Conservation (phyloP, 805 yeast species). For the Ogataea polymorpha region DNA sequence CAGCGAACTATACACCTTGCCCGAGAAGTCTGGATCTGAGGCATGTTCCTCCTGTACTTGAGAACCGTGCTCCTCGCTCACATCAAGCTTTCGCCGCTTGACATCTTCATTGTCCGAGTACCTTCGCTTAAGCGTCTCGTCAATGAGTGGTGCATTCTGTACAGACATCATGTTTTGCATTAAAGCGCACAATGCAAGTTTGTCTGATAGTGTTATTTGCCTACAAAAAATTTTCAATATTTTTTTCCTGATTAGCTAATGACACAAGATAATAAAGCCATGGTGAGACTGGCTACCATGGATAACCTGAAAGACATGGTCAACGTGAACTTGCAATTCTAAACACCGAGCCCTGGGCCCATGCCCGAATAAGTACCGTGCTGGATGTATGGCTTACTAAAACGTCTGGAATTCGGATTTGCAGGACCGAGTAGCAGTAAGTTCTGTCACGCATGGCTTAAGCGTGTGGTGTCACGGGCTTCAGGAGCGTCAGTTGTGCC, state of each 20-base stretch:
- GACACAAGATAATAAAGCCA: not conserved
- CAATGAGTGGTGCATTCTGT: conserved; percentile 15
- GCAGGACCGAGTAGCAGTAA: too few relatives aligned
- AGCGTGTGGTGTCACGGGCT: too few relatives aligned
- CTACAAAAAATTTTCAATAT: conserved; percentile 9
- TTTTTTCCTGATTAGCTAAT: conserved; percentile 6
- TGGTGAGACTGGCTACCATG: too few relatives aligned
- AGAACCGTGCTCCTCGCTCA: not conserved
- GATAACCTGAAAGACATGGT: too few relatives aligned
- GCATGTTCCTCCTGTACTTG: not conserved
- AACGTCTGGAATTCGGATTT: too few relatives aligned
- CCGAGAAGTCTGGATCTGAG: conserved; percentile 19
- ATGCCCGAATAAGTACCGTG: too few relatives aligned
- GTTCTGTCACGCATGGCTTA: too few relatives aligned
- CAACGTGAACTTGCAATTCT: too few relatives aligned
- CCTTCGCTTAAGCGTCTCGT: conserved; percentile 8
- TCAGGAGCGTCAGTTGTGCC: not conserved
- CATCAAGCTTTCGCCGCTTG: conserved; percentile 4
- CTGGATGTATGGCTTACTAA: too few relatives aligned
- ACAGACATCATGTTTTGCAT: conserved; percentile 21
- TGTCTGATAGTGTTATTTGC: conserved; percentile 5
- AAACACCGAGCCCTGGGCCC: too few relatives aligned
- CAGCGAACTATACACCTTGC: conserved; percentile 33
- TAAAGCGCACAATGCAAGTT: conserved; percentile 13
- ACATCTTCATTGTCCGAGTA: conserved; percentile 6